Evolutionary conservation across 495 filamentous ascomycete genomes (phyloP), one percentile per base, ranked within the genome.

Genomic region (Thozetella sp.): DNA sequence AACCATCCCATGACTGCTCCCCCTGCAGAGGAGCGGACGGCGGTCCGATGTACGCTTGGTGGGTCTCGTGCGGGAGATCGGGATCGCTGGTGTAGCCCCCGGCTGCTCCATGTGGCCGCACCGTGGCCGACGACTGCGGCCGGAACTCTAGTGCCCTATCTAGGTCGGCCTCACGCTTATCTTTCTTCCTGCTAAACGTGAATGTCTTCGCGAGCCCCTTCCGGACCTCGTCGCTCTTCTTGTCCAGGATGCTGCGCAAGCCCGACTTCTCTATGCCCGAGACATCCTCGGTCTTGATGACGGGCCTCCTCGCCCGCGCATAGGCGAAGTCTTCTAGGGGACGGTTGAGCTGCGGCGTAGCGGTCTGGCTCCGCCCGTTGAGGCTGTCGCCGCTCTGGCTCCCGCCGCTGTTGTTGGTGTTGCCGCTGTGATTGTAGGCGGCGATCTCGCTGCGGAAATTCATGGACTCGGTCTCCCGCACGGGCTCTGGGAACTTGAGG

Each of bases 231-330:
- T 81, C 77, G 59, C 81, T 84, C 62, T 78, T 82, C 72, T 79
- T 82, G 64, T 85, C 81, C 63, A 85, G 69, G 9, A 70, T 70
- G 52, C 71, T 76, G 27, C 81, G 69, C 51, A 83, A 75, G 0
- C 76, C 74, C 1, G 80, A 82, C 58, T 81, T 78, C 60, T 84
- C 80, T 61, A 83, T 83, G 23, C 77, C 79, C 1, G 77, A 79
- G 10, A 77, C 70, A 19, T 78, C 76, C 22, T 81, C 80, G 9
- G 80, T 75, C 55, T 71, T 71, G 56, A 79, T 67, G 15, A 72
- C 71, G 0, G 77, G 77, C 52, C 78, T 76, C 34, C 75, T 64
- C 2, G 72, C 78, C 51, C 69, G 74, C 55, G 73, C 80, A 59
- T 74, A 78, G 22, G 71, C 75, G 22, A 69, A 75, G 57, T 79